Evolutionary conservation across 768 basidiomycete genomes (phyloP), one percentile per base, ranked within the genome.

Genomic region (Fomitopsis pulvina): DNA sequence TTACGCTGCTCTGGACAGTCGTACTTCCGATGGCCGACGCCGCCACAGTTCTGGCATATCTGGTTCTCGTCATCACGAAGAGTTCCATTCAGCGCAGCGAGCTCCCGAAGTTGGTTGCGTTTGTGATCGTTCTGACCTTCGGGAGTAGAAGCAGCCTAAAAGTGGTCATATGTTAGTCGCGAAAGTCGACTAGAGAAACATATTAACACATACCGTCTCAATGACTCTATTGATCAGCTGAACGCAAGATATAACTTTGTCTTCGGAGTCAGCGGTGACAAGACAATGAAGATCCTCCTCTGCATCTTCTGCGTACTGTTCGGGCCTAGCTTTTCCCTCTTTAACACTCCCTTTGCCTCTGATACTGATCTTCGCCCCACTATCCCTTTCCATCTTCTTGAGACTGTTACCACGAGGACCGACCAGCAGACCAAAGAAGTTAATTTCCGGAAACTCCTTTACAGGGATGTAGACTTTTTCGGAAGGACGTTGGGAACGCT

Each of bases 81-180:
- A 40, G 96, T 99, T 71, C 96, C 96, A 64, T 99, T 99, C 50
- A 99, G 73, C 18, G 93, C 93, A 16, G 96, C 96, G 41, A 99
- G 79, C 66, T 99, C 96, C 60, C 96, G 90, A 40, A 99, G 83
- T 70, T 99, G 96, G 63, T 95, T 97, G 47, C 95, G 88, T 68
- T 99, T 99, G 74, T 99, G 96, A 61, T 96, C 95, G 65, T 99
- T 99, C 71, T 99, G 93, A 26, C 94, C 96, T 74, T 99, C 96
- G 5, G 96, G 96, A 6, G 94, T 96, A 12, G 95, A 98, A 11
- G 96, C 96, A 52, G 96, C 96, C 95, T 98, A 60, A 0, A n/a
- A n/a, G n/a, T n/a, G n/a, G 37, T 41, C 5, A 48, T 6, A 27
- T n/a, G 45, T 53, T 11, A 60, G 48, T 21, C 32, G 44, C 32